Conservation (phyloP, 306 rosid genomes). For the Cicer cuneatum region DNA sequence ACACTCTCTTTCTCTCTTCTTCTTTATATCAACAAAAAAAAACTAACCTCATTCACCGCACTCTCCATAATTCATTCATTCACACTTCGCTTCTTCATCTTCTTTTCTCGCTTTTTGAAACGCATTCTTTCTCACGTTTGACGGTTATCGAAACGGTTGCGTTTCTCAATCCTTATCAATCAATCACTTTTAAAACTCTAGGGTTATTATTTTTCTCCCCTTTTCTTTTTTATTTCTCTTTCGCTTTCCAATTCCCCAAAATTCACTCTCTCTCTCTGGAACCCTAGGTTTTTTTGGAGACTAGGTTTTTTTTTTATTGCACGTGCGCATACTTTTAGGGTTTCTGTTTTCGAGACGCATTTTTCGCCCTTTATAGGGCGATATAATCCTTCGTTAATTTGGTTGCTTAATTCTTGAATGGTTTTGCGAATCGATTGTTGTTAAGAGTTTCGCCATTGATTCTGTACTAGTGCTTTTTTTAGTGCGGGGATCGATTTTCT, state of each 20-base stretch:
- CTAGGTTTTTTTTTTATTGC: constrained; percentile 9
- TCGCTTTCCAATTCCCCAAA: constrained; percentile 37
- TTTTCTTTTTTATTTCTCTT: constrained; percentile 7
- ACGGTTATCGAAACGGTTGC: constrained; percentile 65
- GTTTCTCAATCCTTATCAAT: constrained; percentile 54
- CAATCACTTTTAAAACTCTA: constrained; percentile 49
- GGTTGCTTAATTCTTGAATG: constrained; percentile 50
- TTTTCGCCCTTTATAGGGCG: constrained; percentile 56
- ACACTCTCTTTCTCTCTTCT: constrained; percentile 37
- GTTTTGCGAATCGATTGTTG: constrained; percentile 40
- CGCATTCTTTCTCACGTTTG: constrained; percentile 59
- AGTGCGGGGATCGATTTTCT: constrained; percentile 31
- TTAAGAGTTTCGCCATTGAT: constrained; percentile 38
- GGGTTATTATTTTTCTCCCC: constrained; percentile 59
- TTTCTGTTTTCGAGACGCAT: constrained; percentile 50
- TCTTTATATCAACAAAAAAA: background rate
- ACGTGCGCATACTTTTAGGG: constrained; percentile 54
- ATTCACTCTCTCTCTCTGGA: constrained; percentile 40
- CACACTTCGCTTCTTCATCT: background rate
- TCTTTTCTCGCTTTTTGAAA: background rate
- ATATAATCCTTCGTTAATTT: background rate
- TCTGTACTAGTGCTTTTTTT: constrained; percentile 25
- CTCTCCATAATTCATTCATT: constrained; percentile 25
- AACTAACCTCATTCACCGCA: constrained; percentile 45
- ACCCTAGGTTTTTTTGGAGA: constrained; percentile 56